A percentile compares a stretch with the other conserved stretches of the same genome.
Conservation (phyloP, 2,329 filamentous ascomycete genomes). For the Dothideomycetes sp. region DNA sequence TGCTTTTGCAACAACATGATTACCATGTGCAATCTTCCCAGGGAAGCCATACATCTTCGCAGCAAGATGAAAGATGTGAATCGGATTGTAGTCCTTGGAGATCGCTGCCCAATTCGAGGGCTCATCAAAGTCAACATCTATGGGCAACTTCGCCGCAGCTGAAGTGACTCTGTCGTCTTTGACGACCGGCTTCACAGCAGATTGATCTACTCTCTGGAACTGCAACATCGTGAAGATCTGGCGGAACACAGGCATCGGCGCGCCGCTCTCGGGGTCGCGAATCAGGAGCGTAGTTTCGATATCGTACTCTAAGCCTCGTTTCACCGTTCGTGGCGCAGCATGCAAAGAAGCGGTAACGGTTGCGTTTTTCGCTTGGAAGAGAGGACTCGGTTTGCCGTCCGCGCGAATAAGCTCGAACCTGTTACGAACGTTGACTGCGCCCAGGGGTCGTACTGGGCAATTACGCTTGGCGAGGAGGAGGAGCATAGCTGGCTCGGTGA, state of each 20-base stretch:
- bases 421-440: too few relatives aligned
- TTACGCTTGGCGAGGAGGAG: not conserved
- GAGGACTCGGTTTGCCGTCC: not conserved
- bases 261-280: not conserved
- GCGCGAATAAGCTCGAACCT: constrained; percentile 1
- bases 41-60: constrained; percentile 1
- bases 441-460: not conserved
- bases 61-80: not conserved
- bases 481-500: not conserved
- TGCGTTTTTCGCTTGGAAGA: not conserved
- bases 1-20: not conserved
- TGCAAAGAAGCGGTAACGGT: not conserved
- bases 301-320: not conserved
- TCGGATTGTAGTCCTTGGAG: constrained; percentile 1
- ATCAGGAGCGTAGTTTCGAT: not conserved
- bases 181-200: not conserved
- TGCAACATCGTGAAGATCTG: not conserved
- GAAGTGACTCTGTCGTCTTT: not conserved
- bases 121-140: not conserved
- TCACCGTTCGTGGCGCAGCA: not conserved
- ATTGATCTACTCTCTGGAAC: not conserved
- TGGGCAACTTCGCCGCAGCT: not conserved
- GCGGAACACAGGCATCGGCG: not conserved
- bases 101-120: not conserved
- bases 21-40: not conserved